Conservation (phyloP, 306 rosid species). For the Quercus aquifolioides region DNA sequence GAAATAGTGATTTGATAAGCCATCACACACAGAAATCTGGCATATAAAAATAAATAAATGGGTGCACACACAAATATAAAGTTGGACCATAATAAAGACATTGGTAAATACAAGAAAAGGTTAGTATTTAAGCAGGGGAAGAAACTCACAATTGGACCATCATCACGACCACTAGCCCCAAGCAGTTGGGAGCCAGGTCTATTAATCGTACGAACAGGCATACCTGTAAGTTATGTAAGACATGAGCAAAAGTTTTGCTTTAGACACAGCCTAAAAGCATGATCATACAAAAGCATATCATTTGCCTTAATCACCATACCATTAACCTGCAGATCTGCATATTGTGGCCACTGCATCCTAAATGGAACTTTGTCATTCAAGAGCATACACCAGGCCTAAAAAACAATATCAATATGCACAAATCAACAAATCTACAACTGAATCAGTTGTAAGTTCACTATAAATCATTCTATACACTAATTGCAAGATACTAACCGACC, state of each 20-base stretch:
- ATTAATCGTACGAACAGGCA: conserved; percentile 80
- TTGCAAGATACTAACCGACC: conserved; percentile 47
- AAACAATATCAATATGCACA: conserved; percentile 15
- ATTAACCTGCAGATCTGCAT: conserved; percentile 85
- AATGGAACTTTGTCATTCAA: conserved; percentile 91
- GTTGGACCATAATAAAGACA: neutral
- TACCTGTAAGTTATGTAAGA: conserved; percentile 41
- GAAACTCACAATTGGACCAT: conserved; percentile 89
- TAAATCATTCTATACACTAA: neutral
- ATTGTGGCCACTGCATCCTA: conserved; percentile 99
- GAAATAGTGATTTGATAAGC: conserved; percentile 7
- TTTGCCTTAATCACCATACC: conserved; percentile 46
- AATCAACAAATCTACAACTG: conserved; percentile 15
- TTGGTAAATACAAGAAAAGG: neutral
- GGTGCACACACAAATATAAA: neutral
- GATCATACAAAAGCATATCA: neutral
- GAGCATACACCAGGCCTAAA: conserved; percentile 99
- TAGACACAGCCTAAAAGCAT: conserved; percentile 2
- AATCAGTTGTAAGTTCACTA: conserved; percentile 3
- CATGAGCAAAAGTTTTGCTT: neutral
- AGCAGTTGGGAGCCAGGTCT: conserved; percentile 95
- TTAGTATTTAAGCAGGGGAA: neutral
- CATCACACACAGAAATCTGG: conserved; percentile 2
- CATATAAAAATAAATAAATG: neutral
- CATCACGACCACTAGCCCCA: conserved; percentile 99